Evolutionary conservation across 306 rosid species (phyloP).

Genomic region (Urtica urens): DNA sequence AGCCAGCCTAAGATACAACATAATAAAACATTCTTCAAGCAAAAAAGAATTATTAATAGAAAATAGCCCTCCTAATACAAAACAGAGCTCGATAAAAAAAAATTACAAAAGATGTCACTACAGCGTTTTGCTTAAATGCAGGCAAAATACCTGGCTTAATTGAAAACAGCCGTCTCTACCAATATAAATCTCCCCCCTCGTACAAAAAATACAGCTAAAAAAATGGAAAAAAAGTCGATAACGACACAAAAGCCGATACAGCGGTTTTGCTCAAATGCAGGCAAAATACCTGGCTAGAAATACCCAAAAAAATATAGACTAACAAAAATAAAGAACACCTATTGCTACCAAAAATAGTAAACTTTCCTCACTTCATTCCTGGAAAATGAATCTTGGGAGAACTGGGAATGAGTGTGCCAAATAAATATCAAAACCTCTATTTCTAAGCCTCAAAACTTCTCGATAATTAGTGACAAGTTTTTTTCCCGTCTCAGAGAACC

Average conservation of each 20-base stretch:
- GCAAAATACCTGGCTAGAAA: slow-evolving; percentile 27
- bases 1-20: slow-evolving; percentile 44
- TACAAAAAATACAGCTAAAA: slow-evolving; percentile 29
- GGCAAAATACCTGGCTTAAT: slow-evolving; percentile 29
- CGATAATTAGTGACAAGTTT: slow-evolving; percentile 2
- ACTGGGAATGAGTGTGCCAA: slow-evolving; percentile 26
- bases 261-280: slow-evolving; percentile 36
- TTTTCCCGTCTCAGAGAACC: slow-evolving; percentile 53
- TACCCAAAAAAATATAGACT: slow-evolving; percentile 5
- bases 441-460: slow-evolving; percentile 61
- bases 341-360: slow-evolving; percentile 33
- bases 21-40: slow-evolving; percentile 22
- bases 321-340: slow-evolving; percentile 20
- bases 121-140: slow-evolving; percentile 34
- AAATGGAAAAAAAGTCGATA: slow-evolving; percentile 24
- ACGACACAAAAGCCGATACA: slow-evolving; percentile 28
- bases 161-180: slow-evolving; percentile 15
- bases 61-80: too few species aligned
- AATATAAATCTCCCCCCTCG: slow-evolving; percentile 27
- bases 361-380: slow-evolving; percentile 22
- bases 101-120: too few species aligned
- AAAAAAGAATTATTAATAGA: slow-evolving; percentile 39
- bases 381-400: slow-evolving; percentile 24
- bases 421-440: slow-evolving; percentile 2
- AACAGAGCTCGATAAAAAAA: too few species aligned